These are phyloP conservation scores for Aspergillus oerlinghausenensis DNA, from an alignment of 2,329 filamentous ascomycete species.

Conservation along the genomic window DNA sequence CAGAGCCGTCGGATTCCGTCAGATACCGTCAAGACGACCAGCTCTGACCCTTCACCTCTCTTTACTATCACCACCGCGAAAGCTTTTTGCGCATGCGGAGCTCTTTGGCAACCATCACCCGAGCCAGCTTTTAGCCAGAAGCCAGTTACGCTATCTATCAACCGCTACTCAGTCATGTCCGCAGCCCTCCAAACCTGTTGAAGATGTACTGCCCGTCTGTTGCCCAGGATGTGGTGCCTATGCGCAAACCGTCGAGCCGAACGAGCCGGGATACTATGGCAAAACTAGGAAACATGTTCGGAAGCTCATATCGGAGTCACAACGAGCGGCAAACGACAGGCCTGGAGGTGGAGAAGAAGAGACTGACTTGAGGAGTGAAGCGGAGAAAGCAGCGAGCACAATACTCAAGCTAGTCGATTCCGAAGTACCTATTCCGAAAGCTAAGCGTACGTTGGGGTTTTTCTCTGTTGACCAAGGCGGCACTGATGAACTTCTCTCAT, in stretches of 20 bases:
- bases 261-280: slow-evolving; percentile 56
- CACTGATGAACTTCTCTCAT: slow-evolving; percentile 2
- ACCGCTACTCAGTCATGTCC: slow-evolving; percentile 7
- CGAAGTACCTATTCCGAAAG: slow-evolving; percentile 3
- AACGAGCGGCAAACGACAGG: slow-evolving; percentile 9
- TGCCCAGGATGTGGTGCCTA: slow-evolving; percentile 63
- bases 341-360: slow-evolving; percentile 14
- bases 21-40: not conserved
- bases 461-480: not conserved
- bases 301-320: slow-evolving; percentile 24
- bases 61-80: slow-evolving; percentile 1
- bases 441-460: slow-evolving; percentile 10
- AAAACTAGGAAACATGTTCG: slow-evolving; percentile 46
- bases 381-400: slow-evolving; percentile 5
- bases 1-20: slow-evolving; percentile 10
- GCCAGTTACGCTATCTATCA: slow-evolving; percentile 17
- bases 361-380: slow-evolving; percentile 3
- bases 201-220: slow-evolving; percentile 42
- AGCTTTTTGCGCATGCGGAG: slow-evolving; percentile 4
- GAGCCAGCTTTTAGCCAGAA: not conserved
- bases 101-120: not conserved
- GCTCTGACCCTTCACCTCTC: slow-evolving; percentile 1
- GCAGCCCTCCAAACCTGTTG: slow-evolving; percentile 11
- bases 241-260: slow-evolving; percentile 51
- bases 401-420: slow-evolving; percentile 9